A percentile compares a stretch with the other conserved stretches of the same genome.
These are phyloP conservation scores for Aspergillus olivimuriae DNA, from an alignment of 495 filamentous ascomycete species.

Conservation along the genomic window DNA sequence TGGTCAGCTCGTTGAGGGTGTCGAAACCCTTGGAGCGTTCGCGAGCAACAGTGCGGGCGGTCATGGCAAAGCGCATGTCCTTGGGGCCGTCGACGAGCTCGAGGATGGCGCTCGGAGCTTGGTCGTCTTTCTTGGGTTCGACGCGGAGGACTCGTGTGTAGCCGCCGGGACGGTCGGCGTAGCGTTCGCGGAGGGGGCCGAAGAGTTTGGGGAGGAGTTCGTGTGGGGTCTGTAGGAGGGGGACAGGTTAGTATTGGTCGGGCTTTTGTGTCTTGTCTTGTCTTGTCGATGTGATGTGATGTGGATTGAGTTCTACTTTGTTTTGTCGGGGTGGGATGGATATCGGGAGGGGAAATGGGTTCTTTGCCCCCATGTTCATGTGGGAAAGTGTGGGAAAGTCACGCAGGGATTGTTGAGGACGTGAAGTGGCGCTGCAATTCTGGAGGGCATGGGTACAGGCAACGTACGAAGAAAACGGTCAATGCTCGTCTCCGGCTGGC, in stretches of 20 bases:
- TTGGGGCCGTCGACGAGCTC: slow-evolving; percentile 93
- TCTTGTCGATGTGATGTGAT: not conserved
- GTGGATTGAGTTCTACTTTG: no score
- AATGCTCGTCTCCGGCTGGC: slow-evolving; percentile 59
- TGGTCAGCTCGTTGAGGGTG: slow-evolving; percentile 60
- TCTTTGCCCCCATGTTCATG: no score
- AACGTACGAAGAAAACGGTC: slow-evolving; percentile 78
- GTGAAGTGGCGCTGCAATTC: no score
- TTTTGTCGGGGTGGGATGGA: no score
- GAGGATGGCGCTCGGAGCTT: slow-evolving; percentile 84
- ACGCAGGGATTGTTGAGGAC: no score
- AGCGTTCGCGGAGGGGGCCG: slow-evolving; percentile 71
- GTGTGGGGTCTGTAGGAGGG: slow-evolving; percentile 47
- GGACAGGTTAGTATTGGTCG: not conserved
- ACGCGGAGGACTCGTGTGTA: slow-evolving; percentile 92
- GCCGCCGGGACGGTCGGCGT: slow-evolving; percentile 73
- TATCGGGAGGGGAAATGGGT: no score
- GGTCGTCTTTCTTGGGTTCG: slow-evolving; percentile 66
- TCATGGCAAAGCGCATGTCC: slow-evolving; percentile 93
- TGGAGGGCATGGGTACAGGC: no score
- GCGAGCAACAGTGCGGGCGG: slow-evolving; percentile 68
- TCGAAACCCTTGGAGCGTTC: slow-evolving; percentile 46
- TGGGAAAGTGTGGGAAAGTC: no score
- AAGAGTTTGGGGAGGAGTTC: slow-evolving; percentile 80
- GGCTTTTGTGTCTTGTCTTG: not conserved